These are phyloP conservation scores for Phytophthora sansomeana DNA, from an alignment of 352 stramenopile species.

Conservation along the genomic window DNA sequence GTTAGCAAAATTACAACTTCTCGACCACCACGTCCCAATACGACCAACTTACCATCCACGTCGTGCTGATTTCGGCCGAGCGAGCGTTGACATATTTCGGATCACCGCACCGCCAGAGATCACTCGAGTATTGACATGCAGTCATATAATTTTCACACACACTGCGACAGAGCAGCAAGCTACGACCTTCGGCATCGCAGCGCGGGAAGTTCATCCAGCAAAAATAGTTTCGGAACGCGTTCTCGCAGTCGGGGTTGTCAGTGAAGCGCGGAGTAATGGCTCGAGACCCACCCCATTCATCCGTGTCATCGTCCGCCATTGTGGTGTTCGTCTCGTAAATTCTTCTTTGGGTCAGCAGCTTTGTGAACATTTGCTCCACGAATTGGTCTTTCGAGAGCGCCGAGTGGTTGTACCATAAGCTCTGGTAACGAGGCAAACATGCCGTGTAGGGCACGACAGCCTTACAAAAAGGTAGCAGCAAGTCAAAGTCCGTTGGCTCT, in stretches of 20 bases:
- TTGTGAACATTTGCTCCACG: conserved; percentile 70
- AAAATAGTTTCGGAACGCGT: conserved; percentile 92
- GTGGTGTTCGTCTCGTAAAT: conserved; percentile 70
- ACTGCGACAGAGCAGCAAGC: conserved; percentile 86
- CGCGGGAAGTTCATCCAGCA: conserved; percentile 94
- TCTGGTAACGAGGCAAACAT: conserved; percentile 77
- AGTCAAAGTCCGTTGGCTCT: conserved; percentile 65
- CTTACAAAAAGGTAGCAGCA: conserved; percentile 79
- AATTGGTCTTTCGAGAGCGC: conserved; percentile 79
- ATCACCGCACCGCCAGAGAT: conserved; percentile 90
- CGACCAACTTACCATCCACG: conserved; percentile 58
- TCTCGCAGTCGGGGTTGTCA: conserved; percentile 89
- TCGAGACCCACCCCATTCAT: conserved; percentile 72
- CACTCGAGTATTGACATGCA: conserved; percentile 79
- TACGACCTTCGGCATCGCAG: conserved; percentile 85
- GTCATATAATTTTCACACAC: conserved; percentile 94
- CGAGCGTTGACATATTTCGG: conserved; percentile 77
- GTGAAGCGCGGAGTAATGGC: conserved; percentile 81
- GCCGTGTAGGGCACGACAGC: conserved; percentile 75
- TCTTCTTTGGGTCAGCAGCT: conserved; percentile 66
- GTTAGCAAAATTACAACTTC: neutral
- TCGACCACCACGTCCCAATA: neutral
- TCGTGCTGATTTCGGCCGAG: conserved; percentile 64
- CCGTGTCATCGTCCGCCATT: conserved; percentile 60
- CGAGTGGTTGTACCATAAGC: conserved; percentile 82